Percentiles rank a stretch among this genome's conserved stretches.
Conservation (phyloP, 2,329 filamentous ascomycete species). For the Leptosphaerulina australis region DNA sequence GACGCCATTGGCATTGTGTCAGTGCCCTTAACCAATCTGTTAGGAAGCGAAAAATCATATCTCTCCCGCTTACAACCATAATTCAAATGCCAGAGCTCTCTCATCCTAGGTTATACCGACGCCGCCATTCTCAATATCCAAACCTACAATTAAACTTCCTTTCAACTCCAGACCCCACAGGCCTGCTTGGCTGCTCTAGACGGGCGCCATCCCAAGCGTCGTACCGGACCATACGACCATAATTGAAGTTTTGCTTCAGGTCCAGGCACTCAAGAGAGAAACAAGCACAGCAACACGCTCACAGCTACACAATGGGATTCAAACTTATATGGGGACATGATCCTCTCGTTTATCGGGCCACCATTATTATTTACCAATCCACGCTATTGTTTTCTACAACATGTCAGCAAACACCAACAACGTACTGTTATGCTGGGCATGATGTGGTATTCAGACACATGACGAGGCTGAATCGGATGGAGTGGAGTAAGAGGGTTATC, state of each 20-base stretch:
- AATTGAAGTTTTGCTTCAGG: too few relatives aligned
- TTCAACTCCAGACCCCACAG: constrained; percentile 30
- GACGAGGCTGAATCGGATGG: constrained; percentile 22
- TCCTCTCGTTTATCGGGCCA: constrained; percentile 23
- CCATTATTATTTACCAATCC: constrained; percentile 12
- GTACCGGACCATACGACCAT: too few relatives aligned
- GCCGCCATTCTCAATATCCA: constrained; percentile 4
- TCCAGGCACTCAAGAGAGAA: too few relatives aligned
- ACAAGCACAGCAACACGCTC: neutral
- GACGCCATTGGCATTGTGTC: neutral
- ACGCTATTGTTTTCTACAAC: neutral
- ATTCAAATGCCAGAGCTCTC: constrained; percentile 36
- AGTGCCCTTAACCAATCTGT: constrained; percentile 12
- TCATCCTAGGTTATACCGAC: constrained; percentile 39
- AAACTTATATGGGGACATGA: constrained; percentile 8
- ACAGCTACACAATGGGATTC: constrained; percentile 18
- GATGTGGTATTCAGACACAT: constrained; percentile 30
- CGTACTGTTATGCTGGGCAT: neutral
- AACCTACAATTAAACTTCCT: constrained; percentile 31
- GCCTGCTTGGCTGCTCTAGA: constrained; percentile 10
- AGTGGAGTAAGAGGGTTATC: constrained; percentile 33
- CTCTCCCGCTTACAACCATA: constrained; percentile 7
- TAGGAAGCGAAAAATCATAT: constrained; percentile 13
- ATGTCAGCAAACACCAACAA: too few relatives aligned
- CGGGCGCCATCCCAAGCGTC: too few relatives aligned